phyloP scores from a whole-genome alignment of 305 asterid species.

The Fraxinus baroniana region DNA sequence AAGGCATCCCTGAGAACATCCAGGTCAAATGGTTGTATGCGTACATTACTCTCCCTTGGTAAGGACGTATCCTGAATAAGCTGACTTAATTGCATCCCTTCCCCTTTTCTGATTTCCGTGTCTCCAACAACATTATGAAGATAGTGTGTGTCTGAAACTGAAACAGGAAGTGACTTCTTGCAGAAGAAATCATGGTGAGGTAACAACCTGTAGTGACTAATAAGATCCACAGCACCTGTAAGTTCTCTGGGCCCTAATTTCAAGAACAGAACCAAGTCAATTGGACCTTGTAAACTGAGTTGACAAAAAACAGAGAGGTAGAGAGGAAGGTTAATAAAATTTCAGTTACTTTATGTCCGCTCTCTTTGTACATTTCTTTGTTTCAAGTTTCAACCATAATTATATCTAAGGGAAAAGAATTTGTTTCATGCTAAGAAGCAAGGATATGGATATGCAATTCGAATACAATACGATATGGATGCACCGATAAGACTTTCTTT shows the following conservation, averaged over 20 bases:
- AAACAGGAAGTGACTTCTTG: conserved; percentile 78
- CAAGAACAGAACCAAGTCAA: conserved; percentile 27
- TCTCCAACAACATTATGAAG: conserved; percentile 92
- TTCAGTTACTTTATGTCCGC: neutral
- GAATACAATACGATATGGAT: too few relatives aligned
- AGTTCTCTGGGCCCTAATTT: conserved; percentile 86
- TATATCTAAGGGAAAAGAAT: conserved; percentile 10
- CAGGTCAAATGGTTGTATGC: conserved; percentile 75
- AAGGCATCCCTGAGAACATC: conserved; percentile 76
- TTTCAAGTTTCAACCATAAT: neutral
- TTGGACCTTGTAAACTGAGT: conserved; percentile 3
- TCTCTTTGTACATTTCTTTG: neutral
- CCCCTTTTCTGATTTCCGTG: conserved; percentile 86
- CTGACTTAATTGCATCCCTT: conserved; percentile 90
- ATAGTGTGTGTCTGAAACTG: conserved; percentile 84
- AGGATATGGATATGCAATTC: too few relatives aligned
- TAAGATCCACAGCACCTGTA: conserved; percentile 89
- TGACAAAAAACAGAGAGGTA: conserved; percentile 5
- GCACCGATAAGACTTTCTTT: too few relatives aligned
- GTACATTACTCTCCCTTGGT: conserved; percentile 56
- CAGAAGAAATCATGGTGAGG: conserved; percentile 90
- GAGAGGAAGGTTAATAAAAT: neutral
- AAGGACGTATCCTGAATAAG: conserved; percentile 60
- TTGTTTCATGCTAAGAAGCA: neutral
- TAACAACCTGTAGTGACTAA: conserved; percentile 71